Evolutionary conservation across 2,329 filamentous ascomycete species (phyloP).

Genomic region (Ophiostoma piceae): DNA sequence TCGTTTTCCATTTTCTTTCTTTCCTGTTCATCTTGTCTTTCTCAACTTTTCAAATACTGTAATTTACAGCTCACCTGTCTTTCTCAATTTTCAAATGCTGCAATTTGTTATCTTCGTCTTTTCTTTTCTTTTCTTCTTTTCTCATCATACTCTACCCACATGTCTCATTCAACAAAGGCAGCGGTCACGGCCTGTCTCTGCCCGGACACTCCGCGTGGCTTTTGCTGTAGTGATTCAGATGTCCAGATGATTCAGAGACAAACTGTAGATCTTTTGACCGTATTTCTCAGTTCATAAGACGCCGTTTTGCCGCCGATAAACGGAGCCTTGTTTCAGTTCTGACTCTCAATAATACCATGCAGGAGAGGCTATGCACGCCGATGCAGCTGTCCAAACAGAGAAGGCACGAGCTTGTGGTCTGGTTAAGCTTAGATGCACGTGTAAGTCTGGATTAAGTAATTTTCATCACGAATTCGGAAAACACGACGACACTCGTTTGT

Average conservation of each 20-base stretch:
- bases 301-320: background rate
- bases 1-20: too few species aligned
- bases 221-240: background rate
- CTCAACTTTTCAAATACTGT: background rate
- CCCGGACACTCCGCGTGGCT: slow-evolving; percentile 3
- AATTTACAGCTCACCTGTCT: background rate
- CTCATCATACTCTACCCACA: background rate
- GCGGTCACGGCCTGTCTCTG: background rate
- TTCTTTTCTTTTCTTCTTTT: background rate
- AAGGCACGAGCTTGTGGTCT: background rate
- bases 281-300: background rate
- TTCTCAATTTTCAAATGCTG: background rate
- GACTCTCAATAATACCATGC: background rate
- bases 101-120: background rate
- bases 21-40: background rate
- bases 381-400: background rate
- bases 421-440: background rate
- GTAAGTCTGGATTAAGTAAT: background rate
- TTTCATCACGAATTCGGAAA: background rate
- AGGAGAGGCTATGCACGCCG: background rate
- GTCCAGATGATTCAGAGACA: background rate
- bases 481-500: background rate
- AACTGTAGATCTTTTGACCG: background rate
- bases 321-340: background rate
- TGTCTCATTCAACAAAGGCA: slow-evolving; percentile 1